Base-by-base conservation (phyloP, 1,284 basidiomycete species). In the Trichosporon asahii region DNA sequence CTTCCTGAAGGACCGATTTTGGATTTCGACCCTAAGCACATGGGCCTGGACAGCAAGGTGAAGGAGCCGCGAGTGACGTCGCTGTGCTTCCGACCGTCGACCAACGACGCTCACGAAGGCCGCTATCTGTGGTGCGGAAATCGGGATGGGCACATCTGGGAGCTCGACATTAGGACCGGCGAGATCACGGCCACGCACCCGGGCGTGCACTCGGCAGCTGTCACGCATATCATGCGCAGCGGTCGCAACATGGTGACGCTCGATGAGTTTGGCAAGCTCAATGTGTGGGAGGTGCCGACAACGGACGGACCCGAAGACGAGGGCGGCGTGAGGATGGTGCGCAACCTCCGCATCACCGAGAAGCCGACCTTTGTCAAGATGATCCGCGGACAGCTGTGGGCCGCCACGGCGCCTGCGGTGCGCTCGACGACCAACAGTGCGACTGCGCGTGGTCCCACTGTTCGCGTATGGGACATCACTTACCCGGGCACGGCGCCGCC, bases 111-210 rank as follows among this genome's bases (percentile, higher is more conserved):
- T 25, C 82, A 86, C 60, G 81, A 82, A 64, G 84, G 84, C 1
- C 76, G 86, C 27, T 87, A 88, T 70, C 76, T 94, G 6, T 96
- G 94, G 94, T 84, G 91, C 18, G 95, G 94, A 0, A 93, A 92
- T 49, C 94, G 91, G 83, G 93, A 95, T 33, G 95, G 95, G 0
- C 89, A 91, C 79, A 71, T 97, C 15, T 87, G 91, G 76, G 94
- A 96, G 84, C 75, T 95, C 66, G 93, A 96, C 77, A 85, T 91
- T 33, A 81, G 86, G 64, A 87, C 85, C 0, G 90, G 89, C 0
- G 75, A 77, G 2, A 82, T 93, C 15, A 85, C 85, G 0, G 88
- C 88, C 3, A 84, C 86, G 21, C 90, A 89, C 72, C 84, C 86
- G 12, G 84, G 85, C 15, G 87, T 88, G 0, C 94, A 96, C 78